Evolutionary conservation across 225 moss, liverwort and hornwort genomes (phyloP), one percentile per base, ranked within the genome.

Genomic region (Polytrichum commune): DNA sequence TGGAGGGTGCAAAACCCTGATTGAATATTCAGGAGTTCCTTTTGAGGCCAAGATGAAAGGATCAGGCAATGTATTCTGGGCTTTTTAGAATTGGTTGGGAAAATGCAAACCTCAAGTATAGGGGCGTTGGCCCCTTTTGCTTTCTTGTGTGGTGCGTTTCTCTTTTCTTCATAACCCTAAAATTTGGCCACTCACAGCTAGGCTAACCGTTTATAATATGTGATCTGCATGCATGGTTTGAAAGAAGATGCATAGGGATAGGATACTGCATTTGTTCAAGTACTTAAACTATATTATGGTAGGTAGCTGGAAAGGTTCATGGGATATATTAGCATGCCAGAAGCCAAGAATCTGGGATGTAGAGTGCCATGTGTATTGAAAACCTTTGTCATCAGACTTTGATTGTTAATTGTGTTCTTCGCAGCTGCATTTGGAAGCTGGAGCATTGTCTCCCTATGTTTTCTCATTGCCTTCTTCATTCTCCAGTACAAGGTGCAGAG

Each of bases 401-500:
- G 28, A 46, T 58, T 18, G 20, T 68, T 18, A 2, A 30, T 35
- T 29, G 33, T 62, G 27, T 72, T 64, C 24, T 73, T 64, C 65
- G 18, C 73, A 78, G 84, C 84, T 58, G 72, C 74, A 63, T 68
- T 80, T 35, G 76, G 76, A 56, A 74, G 84, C 35, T 84, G 84
- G 84, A 80, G 74, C 72, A 74, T 80, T 54, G 58, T 77, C 33
- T 84, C 84, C 32, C 27, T 77, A 18, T 79, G 76, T 62, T 84
- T 77, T 71, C 77, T 84, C 6, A 28, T 77, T 46, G 77, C 84
- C 56, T 84, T 80, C 64, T 80, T 84, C 56, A 24, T 74, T 26
- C 67, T 84, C 6, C 84, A 84, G 22, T 84, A 57, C 54, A 71
- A 77, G 58, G 70, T 67, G 54, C 80, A 77, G 28, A 71, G 62